Evolutionary conservation across 192 early-diverging fungal genomes (phyloP).

Genomic region (Rhizophlyctis rosea): DNA sequence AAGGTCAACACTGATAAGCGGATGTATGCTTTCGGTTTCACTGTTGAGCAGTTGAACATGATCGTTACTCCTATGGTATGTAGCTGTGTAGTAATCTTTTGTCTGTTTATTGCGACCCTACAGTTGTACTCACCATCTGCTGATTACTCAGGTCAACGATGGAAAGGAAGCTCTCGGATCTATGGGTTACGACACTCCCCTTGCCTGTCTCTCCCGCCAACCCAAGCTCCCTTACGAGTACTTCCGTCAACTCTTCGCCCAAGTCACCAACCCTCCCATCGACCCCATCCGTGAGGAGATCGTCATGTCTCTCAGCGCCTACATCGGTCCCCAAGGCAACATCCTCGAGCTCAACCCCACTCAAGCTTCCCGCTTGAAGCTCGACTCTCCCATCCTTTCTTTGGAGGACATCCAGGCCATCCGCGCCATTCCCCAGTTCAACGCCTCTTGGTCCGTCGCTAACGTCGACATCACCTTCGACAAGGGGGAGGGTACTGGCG

Average conservation of each 20-base stretch:
- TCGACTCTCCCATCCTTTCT: conserved; percentile 87
- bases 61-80: conserved; percentile 85
- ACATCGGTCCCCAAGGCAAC: conserved; percentile 92
- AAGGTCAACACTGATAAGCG: conserved; percentile 66
- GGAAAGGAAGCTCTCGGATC: conserved; percentile 98
- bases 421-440: conserved; percentile 60
- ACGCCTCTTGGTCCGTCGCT: conserved; percentile 73
- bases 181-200: conserved; percentile 95
- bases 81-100: too few species aligned
- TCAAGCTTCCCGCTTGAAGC: conserved; percentile 75
- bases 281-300: conserved; percentile 98
- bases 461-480: conserved; percentile 87
- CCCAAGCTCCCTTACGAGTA: conserved; percentile 95
- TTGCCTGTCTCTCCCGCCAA: conserved; percentile 85
- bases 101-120: too few species aligned
- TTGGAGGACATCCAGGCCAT: conserved; percentile 78
- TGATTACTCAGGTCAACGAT: conserved; percentile 45
- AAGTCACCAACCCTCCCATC: conserved; percentile 98
- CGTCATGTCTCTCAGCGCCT: conserved; percentile 95
- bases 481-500: conserved; percentile 68
- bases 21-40: conserved; percentile 85
- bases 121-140: too few species aligned
- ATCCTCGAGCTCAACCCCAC: conserved; percentile 77
- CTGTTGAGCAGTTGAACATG: conserved; percentile 88
- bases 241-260: conserved; percentile 96